Percentiles rank a stretch among this genome's conserved stretches.
Conservation (phyloP, 2,329 filamentous ascomycete genomes). For the Corynespora cassiicola region DNA sequence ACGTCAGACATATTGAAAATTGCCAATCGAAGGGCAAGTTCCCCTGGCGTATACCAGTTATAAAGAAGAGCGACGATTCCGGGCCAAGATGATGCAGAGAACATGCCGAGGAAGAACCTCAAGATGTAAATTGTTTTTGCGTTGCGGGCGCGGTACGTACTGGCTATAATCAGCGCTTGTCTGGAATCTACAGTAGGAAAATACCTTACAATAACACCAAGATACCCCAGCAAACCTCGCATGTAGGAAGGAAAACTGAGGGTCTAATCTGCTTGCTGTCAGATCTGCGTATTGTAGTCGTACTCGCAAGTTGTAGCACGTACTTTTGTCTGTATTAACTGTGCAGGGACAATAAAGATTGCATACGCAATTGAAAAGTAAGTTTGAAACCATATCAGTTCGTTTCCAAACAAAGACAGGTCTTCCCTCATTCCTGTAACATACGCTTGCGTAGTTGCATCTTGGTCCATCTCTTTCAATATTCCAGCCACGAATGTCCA, state of each 20-base stretch:
- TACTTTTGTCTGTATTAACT: slow-evolving; percentile 18
- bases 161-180: not conserved
- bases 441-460: slow-evolving; percentile 12
- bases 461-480: slow-evolving; percentile 15
- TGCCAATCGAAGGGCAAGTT: slow-evolving; percentile 14
- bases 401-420: slow-evolving; percentile 14
- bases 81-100: slow-evolving; percentile 8
- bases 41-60: slow-evolving; percentile 11
- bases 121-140: slow-evolving; percentile 9
- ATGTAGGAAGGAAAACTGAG: slow-evolving; percentile 13
- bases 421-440: slow-evolving; percentile 22
- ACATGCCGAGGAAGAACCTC: slow-evolving; percentile 3
- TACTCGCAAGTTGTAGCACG: too few species aligned
- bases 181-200: too few species aligned
- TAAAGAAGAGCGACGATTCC: slow-evolving; percentile 9
- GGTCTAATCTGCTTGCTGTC: too few species aligned
- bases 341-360: slow-evolving; percentile 12
- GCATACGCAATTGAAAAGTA: slow-evolving; percentile 13
- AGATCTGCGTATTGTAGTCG: too few species aligned
- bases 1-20: slow-evolving; percentile 5
- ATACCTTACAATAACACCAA: slow-evolving; percentile 13
- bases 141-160: slow-evolving; percentile 8
- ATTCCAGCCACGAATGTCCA: slow-evolving; percentile 17
- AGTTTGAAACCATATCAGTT: slow-evolving; percentile 15
- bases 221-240: slow-evolving; percentile 10